Conservation (phyloP, 73 alveolate genomes). For the Paramecium tetraurelia region DNA sequence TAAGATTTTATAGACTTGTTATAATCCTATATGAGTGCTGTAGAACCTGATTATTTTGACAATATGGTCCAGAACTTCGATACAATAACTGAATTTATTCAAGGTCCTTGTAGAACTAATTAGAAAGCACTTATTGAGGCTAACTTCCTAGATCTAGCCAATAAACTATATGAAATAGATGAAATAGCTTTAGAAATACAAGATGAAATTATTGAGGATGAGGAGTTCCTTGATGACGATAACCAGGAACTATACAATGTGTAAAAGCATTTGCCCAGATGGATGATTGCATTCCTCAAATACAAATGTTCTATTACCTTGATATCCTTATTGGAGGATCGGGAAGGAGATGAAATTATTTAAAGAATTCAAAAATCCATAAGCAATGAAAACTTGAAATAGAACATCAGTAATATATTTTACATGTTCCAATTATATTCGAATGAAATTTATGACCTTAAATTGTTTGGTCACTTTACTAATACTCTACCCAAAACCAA, state of each 20-base stretch:
- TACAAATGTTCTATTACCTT: constrained; percentile 65
- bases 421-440: not conserved
- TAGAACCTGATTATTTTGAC: constrained; percentile 12
- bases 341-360: constrained; percentile 53
- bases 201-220: not conserved
- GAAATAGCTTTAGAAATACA: constrained; percentile 1
- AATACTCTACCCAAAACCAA: not conserved
- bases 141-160: constrained; percentile 56
- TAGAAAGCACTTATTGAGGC: constrained; percentile 49
- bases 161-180: constrained; percentile 41
- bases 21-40: not conserved
- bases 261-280: constrained; percentile 44
- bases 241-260: not conserved
- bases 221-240: not conserved
- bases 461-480: constrained; percentile 45
- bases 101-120: constrained; percentile 63
- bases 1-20: constrained; percentile 48
- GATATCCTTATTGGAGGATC: constrained; percentile 64
- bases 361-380: constrained; percentile 61
- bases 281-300: constrained; percentile 65
- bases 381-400: constrained; percentile 41
- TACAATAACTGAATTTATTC: constrained; percentile 55
- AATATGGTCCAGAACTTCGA: constrained; percentile 55
- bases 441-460: not conserved
- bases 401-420: constrained; percentile 46